A percentile compares a stretch with the other conserved stretches of the same genome.
phyloP scores from a whole-genome alignment of 2,329 filamentous ascomycete species.

The Exophiala sideris region DNA sequence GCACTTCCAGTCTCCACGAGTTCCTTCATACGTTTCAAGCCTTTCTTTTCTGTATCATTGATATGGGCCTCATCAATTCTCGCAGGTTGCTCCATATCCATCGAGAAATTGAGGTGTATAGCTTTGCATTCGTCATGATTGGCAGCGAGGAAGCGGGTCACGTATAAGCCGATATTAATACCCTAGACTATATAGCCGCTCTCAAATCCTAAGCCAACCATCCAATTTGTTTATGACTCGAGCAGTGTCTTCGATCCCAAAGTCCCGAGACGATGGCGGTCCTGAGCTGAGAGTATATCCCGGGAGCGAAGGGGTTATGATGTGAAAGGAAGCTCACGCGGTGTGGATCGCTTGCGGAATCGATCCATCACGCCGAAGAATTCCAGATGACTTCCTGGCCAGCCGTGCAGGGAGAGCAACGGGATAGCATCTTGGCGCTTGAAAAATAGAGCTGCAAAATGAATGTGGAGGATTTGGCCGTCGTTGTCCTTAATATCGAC shows the following conservation, averaged over 20 bases:
- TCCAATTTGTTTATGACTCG: too few species aligned
- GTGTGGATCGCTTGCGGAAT: conserved; percentile 47
- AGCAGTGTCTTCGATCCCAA: too few species aligned
- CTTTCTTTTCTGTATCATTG: too few species aligned
- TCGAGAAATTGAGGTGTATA: too few species aligned
- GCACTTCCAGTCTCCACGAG: conserved; percentile 45
- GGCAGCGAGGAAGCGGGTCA: too few species aligned
- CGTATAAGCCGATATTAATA: too few species aligned
- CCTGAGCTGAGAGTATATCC: conserved; percentile 53
- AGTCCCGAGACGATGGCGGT: conserved; percentile 37
- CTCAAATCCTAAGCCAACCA: too few species aligned
- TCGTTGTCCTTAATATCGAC: conserved; percentile 38
- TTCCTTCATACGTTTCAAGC: conserved; percentile 31
- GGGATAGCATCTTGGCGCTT: conserved; percentile 50
- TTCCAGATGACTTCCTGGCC: conserved; percentile 54
- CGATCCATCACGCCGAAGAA: conserved; percentile 52
- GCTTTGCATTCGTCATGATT: too few species aligned
- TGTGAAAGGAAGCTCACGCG: conserved; percentile 53
- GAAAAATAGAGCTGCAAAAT: conserved; percentile 57
- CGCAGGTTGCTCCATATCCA: too few species aligned
- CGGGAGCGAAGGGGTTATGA: conserved; percentile 55
- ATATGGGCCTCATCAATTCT: too few species aligned
- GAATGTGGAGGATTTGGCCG: conserved; percentile 41
- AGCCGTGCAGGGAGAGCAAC: conserved; percentile 53
- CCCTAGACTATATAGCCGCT: too few species aligned